Evolutionary conservation across 2,329 filamentous ascomycete species (phyloP), one percentile per base, ranked within the genome.

Genomic region (Gremmenia infestans): DNA sequence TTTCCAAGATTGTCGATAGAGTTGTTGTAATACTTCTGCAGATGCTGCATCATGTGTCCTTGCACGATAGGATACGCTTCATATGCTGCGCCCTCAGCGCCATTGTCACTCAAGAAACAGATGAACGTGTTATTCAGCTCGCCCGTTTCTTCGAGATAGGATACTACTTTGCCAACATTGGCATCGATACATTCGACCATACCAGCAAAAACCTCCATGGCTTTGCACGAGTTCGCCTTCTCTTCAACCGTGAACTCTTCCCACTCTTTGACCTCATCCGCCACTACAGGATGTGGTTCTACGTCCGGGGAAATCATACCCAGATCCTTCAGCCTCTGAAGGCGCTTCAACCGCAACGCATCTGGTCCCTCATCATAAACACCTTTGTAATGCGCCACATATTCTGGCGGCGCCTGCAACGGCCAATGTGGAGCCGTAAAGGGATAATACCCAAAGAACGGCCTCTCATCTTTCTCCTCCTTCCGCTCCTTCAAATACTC

Each of bases 111-210:
- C 72, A 85, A 79, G 73, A 86, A 86, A 64, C 79, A 76, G 50
- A 87, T 74, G 58, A 86, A 81, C 2, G 83, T 87, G 66, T 86
- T 84, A 59, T 86, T 82, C 0, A 82, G 72, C 65, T 86, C 82
- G 54, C 76, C 80, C 2, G 76, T 79, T 45, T 75, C 66, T 55
- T 79, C 72, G 2, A 63, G 52, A 42, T 63, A 86, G 37, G 80
- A 72, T 22, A 84, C 70, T 2, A 86, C 78, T 54, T 79, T 80
- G 39, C 82, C 82, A 17, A 87, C 76, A 56, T 84, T 82, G 55
- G 67, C 67, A 62, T 87, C 83, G 81, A 87, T 86, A 12, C 48
- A 37, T 23, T 63, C 56, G 2, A 63, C 60, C 59, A 63, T 63
- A 1, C 74, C 83, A 0, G 83, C 82, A 56, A 80, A 87, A 3